Evolutionary conservation across 352 stramenopile genomes (phyloP).

Genomic region (Pythium oligandrum): DNA sequence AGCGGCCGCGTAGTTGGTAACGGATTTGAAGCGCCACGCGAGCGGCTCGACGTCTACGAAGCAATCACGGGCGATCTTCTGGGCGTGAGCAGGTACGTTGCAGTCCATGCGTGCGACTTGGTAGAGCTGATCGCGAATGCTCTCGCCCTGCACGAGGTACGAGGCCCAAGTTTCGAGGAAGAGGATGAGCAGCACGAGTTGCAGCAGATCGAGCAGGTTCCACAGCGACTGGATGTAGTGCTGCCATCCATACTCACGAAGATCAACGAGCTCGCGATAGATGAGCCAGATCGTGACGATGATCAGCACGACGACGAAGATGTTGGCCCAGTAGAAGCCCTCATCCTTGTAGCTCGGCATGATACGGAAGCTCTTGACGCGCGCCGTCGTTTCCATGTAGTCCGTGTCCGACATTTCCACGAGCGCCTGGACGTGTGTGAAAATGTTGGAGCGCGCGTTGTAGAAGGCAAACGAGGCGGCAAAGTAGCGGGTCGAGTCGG

Average conservation of each 20-base stretch:
- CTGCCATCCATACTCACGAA: slow-evolving; percentile 37
- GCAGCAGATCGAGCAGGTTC: slow-evolving; percentile 73
- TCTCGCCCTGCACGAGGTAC: slow-evolving; percentile 48
- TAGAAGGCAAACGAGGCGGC: slow-evolving; percentile 58
- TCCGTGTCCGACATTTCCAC: slow-evolving; percentile 79
- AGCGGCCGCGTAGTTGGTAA: slow-evolving; percentile 54
- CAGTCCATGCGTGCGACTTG: slow-evolving; percentile 51
- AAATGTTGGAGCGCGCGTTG: slow-evolving; percentile 75
- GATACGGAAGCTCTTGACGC: slow-evolving; percentile 74
- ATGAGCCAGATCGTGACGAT: slow-evolving; percentile 44
- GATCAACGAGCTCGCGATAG: slow-evolving; percentile 46
- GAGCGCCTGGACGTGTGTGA: slow-evolving; percentile 61
- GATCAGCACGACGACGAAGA: slow-evolving; percentile 58
- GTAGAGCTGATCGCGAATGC: slow-evolving; percentile 45
- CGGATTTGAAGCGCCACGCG: slow-evolving; percentile 35
- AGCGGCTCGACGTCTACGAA: slow-evolving; percentile 58
- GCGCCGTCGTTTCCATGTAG: slow-evolving; percentile 65
- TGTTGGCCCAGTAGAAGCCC: slow-evolving; percentile 45
- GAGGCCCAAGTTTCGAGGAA: slow-evolving; percentile 57
- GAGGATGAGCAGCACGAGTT: slow-evolving; percentile 60
- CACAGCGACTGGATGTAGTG: slow-evolving; percentile 76
- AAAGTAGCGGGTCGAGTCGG: slow-evolving; percentile 63
- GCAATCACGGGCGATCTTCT: slow-evolving; percentile 35
- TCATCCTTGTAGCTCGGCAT: slow-evolving; percentile 41
- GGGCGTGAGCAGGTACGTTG: slow-evolving; percentile 32